These are phyloP conservation scores for Rhodotorula sp. DNA, from an alignment of 1,284 basidiomycete species.

Conservation along the genomic window DNA sequence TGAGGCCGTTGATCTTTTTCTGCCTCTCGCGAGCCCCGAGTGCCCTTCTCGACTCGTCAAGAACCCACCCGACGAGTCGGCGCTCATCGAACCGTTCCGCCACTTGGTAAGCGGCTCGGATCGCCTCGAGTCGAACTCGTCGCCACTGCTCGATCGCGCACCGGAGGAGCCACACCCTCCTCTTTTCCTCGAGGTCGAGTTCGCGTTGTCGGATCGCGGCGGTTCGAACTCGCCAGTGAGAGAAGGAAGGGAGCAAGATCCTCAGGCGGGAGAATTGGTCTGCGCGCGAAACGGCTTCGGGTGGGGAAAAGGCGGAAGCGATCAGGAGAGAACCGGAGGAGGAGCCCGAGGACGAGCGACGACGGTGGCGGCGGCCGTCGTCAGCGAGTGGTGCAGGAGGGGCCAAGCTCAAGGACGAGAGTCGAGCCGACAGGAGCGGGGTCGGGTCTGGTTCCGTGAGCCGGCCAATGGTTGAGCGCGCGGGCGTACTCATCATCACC, in stretches of 20 bases:
- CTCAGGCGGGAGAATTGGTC: not conserved
- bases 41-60: not conserved
- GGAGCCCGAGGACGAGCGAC: not conserved
- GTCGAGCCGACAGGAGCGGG: constrained; percentile 14
- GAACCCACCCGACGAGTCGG: not conserved
- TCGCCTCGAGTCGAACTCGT: no score
- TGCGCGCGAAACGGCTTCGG: constrained; percentile 6
- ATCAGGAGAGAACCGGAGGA: not conserved
- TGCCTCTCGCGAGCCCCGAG: not conserved
- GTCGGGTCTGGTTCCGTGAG: not conserved
- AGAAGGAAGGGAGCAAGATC: not conserved
- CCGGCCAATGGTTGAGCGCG: not conserved
- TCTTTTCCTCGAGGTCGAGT: not conserved
- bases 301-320: not conserved
- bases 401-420: not conserved
- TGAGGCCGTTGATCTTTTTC: not conserved
- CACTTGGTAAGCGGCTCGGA: not conserved
- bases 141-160: constrained; percentile 3
- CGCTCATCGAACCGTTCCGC: not conserved
- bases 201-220: not conserved
- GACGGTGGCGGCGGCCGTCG: not conserved
- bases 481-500: not conserved
- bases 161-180: constrained; percentile 6
- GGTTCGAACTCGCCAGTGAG: not conserved
- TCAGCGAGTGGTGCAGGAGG: not conserved